Base-by-base conservation (phyloP, 192 early-diverging fungal species). In the Obelidium mucronatum region DNA sequence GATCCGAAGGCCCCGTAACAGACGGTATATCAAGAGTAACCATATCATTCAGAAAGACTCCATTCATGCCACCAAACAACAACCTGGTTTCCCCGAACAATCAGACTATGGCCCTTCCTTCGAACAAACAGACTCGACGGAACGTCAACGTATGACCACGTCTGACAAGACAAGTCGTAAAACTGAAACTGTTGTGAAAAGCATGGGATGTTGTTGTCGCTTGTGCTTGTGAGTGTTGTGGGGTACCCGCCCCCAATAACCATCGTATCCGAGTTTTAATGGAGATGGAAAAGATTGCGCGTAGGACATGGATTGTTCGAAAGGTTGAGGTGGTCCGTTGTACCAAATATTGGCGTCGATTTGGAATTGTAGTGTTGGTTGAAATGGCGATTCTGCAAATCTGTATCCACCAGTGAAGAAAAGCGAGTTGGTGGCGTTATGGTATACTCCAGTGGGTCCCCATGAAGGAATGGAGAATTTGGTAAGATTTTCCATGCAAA, bases 291-390 rank as follows among this genome's bases (percentile, higher is more conserved):
- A 64, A 17, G 61, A 19, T 42, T 33, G 24, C 3, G 60, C 58
- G 40, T 51, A 74, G 24, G 73, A 40, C 61, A 64, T 74, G 19
- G 61, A 34, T 11, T 26, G 1, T 28, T 58, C 17, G 17, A n/a
- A 30, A 0, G 53, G 62, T 56, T 83, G 82, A 17, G 22, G 13
- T 3, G 82, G 70, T 11, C 76, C 78, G 31, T 48, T 37, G 54
- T 78, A 80, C 82, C 82, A 83, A 8, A 64, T 17, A 22, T 36
- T 61, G 1, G 78, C 67, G 40, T 83, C 82, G 53, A 83, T 83
- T 13, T 76, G 74, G 56, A 75, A 83, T 33, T 64, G 48, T 2
- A 74, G 73, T 2, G 40, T 53, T 2, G 73, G 73, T n/a, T 60
- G 24, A 11, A 24, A n/a, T 22, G 26, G 22, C 67, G 48, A 5